Conservation (phyloP, 2,329 filamentous ascomycete genomes). For the Cladobotryum mycophilum region DNA sequence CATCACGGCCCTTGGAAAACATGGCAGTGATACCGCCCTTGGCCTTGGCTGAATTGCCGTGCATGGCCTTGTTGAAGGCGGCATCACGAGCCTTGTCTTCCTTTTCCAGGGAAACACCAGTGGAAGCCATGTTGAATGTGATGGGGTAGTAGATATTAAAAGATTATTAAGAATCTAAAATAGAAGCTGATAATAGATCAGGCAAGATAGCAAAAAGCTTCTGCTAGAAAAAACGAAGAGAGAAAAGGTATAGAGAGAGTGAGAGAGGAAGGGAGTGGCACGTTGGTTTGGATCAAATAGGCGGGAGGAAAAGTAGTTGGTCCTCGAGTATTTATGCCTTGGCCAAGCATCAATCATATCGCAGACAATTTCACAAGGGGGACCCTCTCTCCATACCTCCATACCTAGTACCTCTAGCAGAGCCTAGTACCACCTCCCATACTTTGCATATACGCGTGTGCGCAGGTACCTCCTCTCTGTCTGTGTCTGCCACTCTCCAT, state of each 20-base stretch:
- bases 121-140: conserved; percentile 11
- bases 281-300: too few relatives aligned
- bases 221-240: not conserved
- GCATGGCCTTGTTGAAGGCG: conserved; percentile 82
- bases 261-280: not conserved
- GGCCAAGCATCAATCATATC: too few relatives aligned
- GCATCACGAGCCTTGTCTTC: conserved; percentile 84
- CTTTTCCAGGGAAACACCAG: conserved; percentile 3
- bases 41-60: conserved; percentile 63
- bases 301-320: too few relatives aligned
- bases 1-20: conserved; percentile 68
- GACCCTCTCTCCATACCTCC: too few relatives aligned
- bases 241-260: conserved; percentile 2
- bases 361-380: too few relatives aligned
- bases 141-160: not conserved
- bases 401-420: too few relatives aligned
- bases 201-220: not conserved
- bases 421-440: too few relatives aligned
- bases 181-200: not conserved
- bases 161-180: not conserved
- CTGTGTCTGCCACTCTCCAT: not conserved
- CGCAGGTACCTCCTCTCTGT: too few relatives aligned
- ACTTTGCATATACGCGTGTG: too few relatives aligned
- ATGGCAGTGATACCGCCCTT: conserved; percentile 74
- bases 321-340: too few relatives aligned